Percentiles rank a stretch among this genome's conserved stretches.
Evolutionary conservation across 2,329 filamentous ascomycete genomes (phyloP).

Genomic region (Verticillium zaregamsianum): DNA sequence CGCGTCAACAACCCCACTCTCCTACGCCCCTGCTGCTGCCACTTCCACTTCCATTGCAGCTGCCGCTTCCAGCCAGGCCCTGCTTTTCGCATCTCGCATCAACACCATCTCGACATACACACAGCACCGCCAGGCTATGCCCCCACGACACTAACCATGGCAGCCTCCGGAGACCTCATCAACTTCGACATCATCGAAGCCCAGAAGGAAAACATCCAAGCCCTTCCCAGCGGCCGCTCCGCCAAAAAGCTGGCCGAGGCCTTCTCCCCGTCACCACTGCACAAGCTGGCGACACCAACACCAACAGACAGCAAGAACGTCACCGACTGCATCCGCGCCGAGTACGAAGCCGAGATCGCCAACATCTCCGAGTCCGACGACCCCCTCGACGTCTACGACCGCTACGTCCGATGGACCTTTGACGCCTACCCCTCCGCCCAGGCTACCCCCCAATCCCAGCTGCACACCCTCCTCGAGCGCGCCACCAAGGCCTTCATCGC

Average conservation of each 20-base stretch:
- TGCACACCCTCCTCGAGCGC: constrained; percentile 83
- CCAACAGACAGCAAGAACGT: constrained; percentile 70
- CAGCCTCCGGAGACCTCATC: constrained; percentile 49
- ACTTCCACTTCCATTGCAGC: too few species aligned
- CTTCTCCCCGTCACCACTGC: constrained; percentile 64
- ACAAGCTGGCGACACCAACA: constrained; percentile 57
- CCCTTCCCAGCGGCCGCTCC: constrained; percentile 80
- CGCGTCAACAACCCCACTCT: constrained; percentile 14
- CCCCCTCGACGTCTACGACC: constrained; percentile 90
- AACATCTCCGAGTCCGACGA: constrained; percentile 85
- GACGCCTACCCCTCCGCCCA: constrained; percentile 93
- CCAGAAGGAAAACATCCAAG: constrained; percentile 97
- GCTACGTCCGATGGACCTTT: constrained; percentile 95
- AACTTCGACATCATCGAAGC: constrained; percentile 91
- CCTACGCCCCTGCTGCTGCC: neutral
- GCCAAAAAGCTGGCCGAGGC: constrained; percentile 83
- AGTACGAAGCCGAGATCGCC: constrained; percentile 81
- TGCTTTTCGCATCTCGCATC: constrained; percentile 1
- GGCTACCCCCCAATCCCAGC: constrained; percentile 84
- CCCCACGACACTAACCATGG: constrained; percentile 35
- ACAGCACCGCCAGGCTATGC: constrained; percentile 2
- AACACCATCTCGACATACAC: constrained; percentile 6
- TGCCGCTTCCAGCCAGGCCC: neutral
- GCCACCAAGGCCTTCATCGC: constrained; percentile 86
- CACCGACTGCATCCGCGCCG: constrained; percentile 73